A percentile compares a stretch with the other conserved stretches of the same genome.
phyloP scores from a whole-genome alignment of 2,329 filamentous ascomycete genomes.

The Onygena corvina region DNA sequence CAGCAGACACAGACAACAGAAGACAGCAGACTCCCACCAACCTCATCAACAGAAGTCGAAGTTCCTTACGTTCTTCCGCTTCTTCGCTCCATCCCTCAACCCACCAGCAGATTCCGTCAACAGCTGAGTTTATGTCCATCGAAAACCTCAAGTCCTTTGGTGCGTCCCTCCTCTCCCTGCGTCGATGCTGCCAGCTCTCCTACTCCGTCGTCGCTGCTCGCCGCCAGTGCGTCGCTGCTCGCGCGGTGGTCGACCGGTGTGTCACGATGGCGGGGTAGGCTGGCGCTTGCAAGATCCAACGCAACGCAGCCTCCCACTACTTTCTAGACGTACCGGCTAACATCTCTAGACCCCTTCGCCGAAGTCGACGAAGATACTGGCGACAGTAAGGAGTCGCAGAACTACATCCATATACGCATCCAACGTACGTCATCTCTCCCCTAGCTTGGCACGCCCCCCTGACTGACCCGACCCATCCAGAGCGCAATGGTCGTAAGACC shows the following conservation, averaged over 20 bases:
- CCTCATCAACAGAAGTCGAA: not conserved
- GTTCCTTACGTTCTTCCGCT: slow-evolving; percentile 11
- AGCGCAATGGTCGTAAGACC: slow-evolving; percentile 99
- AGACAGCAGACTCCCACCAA: not conserved
- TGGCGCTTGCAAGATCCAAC: slow-evolving; percentile 15
- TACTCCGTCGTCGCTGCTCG: too few relatives aligned
- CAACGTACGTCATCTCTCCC: slow-evolving; percentile 59
- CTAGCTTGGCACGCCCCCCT: slow-evolving; percentile 4
- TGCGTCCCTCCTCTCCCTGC: slow-evolving; percentile 38
- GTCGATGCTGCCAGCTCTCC: too few relatives aligned
- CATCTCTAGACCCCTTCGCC: slow-evolving; percentile 90
- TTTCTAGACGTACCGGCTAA: slow-evolving; percentile 7
- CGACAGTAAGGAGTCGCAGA: slow-evolving; percentile 88
- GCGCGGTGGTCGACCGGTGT: too few relatives aligned
- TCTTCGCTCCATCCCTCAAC: slow-evolving; percentile 19
- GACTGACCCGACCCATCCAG: slow-evolving; percentile 38
- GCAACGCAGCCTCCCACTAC: not conserved
- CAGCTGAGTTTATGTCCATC: slow-evolving; percentile 92
- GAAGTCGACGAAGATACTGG: slow-evolving; percentile 98
- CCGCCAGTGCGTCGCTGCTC: too few relatives aligned
- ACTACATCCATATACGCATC: slow-evolving; percentile 99
- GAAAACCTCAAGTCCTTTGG: slow-evolving; percentile 96
- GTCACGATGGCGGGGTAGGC: slow-evolving; percentile 30
- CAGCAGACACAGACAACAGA: too few relatives aligned
- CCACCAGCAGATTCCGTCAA: slow-evolving; percentile 42